Percentiles rank a stretch among this genome's conserved stretches.
Conservation (phyloP, 2,329 filamentous ascomycete genomes). For the Botrytis medusae region DNA sequence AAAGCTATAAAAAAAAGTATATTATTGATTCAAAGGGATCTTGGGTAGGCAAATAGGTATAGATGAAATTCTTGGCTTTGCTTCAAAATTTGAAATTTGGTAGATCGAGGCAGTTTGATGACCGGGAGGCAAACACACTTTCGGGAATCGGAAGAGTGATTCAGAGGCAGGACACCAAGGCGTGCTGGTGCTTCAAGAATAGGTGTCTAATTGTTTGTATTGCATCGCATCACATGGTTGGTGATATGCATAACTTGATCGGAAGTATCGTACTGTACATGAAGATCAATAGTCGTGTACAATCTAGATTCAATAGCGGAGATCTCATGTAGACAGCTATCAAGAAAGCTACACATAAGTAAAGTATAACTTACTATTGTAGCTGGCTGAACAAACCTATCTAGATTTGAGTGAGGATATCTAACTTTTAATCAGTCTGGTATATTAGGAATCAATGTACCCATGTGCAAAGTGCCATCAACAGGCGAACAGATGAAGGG, state of each 20-base stretch:
- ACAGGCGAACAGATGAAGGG: constrained; percentile 16
- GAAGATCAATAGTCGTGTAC: not conserved
- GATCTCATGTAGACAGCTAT: not conserved
- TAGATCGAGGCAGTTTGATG: not conserved
- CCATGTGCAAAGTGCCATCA: too few species aligned
- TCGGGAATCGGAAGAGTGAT: not conserved
- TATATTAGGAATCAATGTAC: not conserved
- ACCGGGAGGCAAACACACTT: not conserved
- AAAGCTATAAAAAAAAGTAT: constrained; percentile 9
- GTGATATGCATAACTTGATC: constrained; percentile 1
- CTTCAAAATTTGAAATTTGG: not conserved
- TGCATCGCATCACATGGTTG: not conserved
- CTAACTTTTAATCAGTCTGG: not conserved
- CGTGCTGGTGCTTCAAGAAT: not conserved
- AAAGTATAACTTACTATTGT: not conserved
- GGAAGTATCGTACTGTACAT: not conserved
- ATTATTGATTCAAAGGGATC: not conserved
- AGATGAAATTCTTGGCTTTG: not conserved
- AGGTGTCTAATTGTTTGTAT: not conserved
- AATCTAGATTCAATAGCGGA: not conserved
- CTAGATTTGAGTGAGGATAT: not conserved
- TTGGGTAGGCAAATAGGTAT: not conserved
- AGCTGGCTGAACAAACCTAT: not conserved
- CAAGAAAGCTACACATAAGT: not conserved
- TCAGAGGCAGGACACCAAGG: not conserved